Conservation (phyloP, 2,329 filamentous ascomycete genomes). For the Neocatenulostroma microsporum region DNA sequence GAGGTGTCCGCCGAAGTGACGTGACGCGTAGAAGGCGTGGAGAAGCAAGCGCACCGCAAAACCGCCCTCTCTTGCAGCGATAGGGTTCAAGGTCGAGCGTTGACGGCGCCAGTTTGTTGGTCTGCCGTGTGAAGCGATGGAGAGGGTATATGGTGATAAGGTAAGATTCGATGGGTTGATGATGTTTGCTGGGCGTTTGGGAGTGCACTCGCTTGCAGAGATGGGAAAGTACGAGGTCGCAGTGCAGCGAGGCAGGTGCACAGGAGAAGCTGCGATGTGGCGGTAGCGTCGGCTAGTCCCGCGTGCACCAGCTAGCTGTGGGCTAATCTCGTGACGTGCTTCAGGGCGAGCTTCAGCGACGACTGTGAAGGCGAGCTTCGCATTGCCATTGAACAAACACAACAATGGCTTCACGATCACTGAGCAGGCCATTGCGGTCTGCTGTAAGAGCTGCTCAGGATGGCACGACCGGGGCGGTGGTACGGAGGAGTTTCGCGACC, state of each 20-base stretch:
- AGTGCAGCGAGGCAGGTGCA: too few relatives aligned
- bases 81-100: too few relatives aligned
- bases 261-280: too few relatives aligned
- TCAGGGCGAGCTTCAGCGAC: too few relatives aligned
- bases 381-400: not conserved
- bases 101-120: too few relatives aligned
- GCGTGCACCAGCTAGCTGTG: too few relatives aligned
- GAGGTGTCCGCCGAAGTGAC: conserved; percentile 7
- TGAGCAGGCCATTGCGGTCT: conserved; percentile 9
- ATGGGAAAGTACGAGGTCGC: too few relatives aligned
- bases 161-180: not conserved
- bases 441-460: conserved; percentile 3
- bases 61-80: too few relatives aligned
- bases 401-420: conserved; percentile 9
- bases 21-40: conserved; percentile 8
- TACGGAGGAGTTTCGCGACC: conserved; percentile 31
- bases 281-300: too few relatives aligned
- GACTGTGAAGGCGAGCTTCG: not conserved
- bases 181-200: not conserved
- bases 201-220: too few relatives aligned
- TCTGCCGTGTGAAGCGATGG: conserved; percentile 1
- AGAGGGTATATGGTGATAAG: not conserved
- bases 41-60: conserved; percentile 6
- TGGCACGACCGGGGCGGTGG: not conserved
- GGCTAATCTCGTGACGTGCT: too few relatives aligned